These are phyloP conservation scores for Pachyrhizus erosus DNA, from an alignment of 306 rosid species.

Conservation along the genomic window DNA sequence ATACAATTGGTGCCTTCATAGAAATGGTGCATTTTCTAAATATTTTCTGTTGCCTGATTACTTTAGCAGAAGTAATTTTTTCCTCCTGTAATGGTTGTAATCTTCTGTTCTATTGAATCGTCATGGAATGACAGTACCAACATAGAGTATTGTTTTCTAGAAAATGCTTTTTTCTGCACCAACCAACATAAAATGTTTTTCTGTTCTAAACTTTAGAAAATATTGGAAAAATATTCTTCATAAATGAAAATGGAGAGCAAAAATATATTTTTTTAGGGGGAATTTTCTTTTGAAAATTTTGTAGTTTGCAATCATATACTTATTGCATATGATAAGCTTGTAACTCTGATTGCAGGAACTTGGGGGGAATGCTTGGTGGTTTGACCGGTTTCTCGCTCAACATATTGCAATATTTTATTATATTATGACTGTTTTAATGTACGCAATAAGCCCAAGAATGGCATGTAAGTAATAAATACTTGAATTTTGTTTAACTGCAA, in stretches of 20 bases:
- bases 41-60: background rate
- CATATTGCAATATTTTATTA: constrained; percentile 86
- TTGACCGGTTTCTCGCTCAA: constrained; percentile 98
- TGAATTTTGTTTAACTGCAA: constrained; percentile 18
- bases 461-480: constrained; percentile 75
- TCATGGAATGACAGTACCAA: background rate
- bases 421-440: constrained; percentile 82
- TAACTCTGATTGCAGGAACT: constrained; percentile 77
- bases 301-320: constrained; percentile 6
- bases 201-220: background rate
- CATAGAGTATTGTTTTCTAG: background rate
- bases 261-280: background rate
- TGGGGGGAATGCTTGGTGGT: constrained; percentile 96
- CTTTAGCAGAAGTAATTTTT: background rate
- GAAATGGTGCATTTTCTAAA: background rate
- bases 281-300: constrained; percentile 10
- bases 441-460: constrained; percentile 92
- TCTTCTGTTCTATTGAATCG: background rate
- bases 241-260: background rate
- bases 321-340: constrained; percentile 24
- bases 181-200: background rate
- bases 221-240: background rate
- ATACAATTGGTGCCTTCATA: background rate
- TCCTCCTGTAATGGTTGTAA: background rate
- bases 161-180: background rate